These are phyloP conservation scores for Mucor irregularis DNA, from an alignment of 371 early-diverging fungal genomes.

Conservation along the genomic window DNA sequence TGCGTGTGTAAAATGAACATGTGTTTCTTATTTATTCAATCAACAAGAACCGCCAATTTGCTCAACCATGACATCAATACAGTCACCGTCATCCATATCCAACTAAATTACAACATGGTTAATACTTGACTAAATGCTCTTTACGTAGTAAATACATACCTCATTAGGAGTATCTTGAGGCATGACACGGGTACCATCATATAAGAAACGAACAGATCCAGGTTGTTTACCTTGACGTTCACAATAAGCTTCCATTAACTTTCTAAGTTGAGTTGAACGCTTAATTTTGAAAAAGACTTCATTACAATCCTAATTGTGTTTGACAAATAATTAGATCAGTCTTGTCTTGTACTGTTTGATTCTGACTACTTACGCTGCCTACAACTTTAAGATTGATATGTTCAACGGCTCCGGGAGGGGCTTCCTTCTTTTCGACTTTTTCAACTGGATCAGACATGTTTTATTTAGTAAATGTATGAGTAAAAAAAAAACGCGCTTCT, in stretches of 20 bases:
- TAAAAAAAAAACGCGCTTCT: neutral
- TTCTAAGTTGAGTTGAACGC: constrained; percentile 82
- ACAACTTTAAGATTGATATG: constrained; percentile 91
- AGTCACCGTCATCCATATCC: constrained; percentile 94
- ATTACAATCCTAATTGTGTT: constrained; percentile 35
- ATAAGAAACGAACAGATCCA: constrained; percentile 82
- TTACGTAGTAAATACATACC: constrained; percentile 36
- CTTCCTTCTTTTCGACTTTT: constrained; percentile 56
- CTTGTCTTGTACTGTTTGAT: too few species aligned
- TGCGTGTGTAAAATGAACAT: neutral
- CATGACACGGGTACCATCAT: constrained; percentile 84
- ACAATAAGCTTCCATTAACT: constrained; percentile 92
- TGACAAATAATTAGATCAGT: too few species aligned
- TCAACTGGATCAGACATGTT: constrained; percentile 32
- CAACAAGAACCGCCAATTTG: constrained; percentile 77
- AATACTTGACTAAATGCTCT: neutral
- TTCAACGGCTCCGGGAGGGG: constrained; percentile 45
- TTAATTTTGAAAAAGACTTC: constrained; percentile 95
- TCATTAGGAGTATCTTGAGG: constrained; percentile 79
- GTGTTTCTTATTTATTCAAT: neutral
- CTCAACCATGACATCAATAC: constrained; percentile 91
- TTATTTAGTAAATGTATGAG: neutral
- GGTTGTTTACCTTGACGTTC: constrained; percentile 77
- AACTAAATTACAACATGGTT: constrained; percentile 53
- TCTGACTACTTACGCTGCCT: constrained; percentile 66